Conservation (phyloP, 768 basidiomycete genomes). For the Suillus ampliporus region DNA sequence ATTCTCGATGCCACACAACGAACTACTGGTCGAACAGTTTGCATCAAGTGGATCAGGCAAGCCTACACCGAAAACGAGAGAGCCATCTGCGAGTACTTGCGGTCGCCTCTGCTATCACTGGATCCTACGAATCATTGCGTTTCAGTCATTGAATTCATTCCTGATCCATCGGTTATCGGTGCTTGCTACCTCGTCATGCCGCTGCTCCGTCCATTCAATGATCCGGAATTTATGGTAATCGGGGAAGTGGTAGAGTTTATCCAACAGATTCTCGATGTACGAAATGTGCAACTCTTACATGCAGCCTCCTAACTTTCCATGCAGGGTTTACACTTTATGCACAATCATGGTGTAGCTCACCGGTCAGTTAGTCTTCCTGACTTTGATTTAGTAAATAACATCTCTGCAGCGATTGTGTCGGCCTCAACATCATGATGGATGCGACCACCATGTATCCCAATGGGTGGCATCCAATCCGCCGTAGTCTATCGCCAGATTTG, state of each 20-base stretch:
- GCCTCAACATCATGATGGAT: conserved; percentile 41
- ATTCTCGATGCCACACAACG: conserved; percentile 17
- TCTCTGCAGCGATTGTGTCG: conserved; percentile 29
- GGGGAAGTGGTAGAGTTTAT: conserved; percentile 37
- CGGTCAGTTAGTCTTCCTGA: conserved; percentile 26
- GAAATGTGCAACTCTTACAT: background rate
- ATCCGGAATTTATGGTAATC: conserved; percentile 25
- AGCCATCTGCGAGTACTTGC: conserved; percentile 1
- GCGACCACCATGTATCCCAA: conserved; percentile 29
- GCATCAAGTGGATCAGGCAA: conserved; percentile 20
- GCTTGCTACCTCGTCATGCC: conserved; percentile 36
- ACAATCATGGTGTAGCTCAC: conserved; percentile 41
- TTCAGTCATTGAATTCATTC: conserved; percentile 24
- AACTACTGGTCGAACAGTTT: conserved; percentile 11
- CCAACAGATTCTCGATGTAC: conserved; percentile 31
- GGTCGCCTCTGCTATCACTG: background rate
- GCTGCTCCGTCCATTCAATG: conserved; percentile 27
- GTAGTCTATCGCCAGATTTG: conserved; percentile 19
- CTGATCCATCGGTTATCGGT: conserved; percentile 16
- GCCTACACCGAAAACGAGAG: conserved; percentile 12
- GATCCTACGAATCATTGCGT: conserved; percentile 31
- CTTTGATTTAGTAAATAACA: conserved; percentile 13
- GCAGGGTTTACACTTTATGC: conserved; percentile 44
- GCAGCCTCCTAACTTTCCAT: background rate
- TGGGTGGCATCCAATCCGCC: conserved; percentile 30